A percentile compares a stretch with the other conserved stretches of the same genome.
These are phyloP conservation scores for Hysterium pulicare DNA, from an alignment of 2,329 filamentous ascomycete genomes.

Conservation along the genomic window DNA sequence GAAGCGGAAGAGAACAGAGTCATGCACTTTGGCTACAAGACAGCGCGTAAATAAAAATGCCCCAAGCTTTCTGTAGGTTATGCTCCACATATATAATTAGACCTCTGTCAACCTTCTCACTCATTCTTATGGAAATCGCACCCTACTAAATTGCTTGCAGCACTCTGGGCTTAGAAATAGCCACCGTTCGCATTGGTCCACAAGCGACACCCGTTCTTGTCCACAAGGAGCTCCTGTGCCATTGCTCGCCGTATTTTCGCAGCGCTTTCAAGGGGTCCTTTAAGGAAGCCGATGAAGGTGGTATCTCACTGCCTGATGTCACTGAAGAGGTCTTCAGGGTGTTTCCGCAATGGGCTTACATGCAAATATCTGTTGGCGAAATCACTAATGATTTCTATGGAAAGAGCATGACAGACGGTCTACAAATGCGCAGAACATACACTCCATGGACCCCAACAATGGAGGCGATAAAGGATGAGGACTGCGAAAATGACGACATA, in stretches of 20 bases:
- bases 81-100: neutral
- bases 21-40: neutral
- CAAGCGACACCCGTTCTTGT: constrained; percentile 5
- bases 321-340: constrained; percentile 9
- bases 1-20: neutral
- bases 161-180: constrained; percentile 10
- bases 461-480: neutral
- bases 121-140: neutral
- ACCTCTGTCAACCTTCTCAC: neutral
- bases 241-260: constrained; percentile 5
- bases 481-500: neutral
- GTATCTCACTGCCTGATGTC: constrained; percentile 7
- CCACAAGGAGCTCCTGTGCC: constrained; percentile 11
- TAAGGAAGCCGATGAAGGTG: constrained; percentile 5
- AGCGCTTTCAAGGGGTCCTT: constrained; percentile 11
- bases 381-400: neutral
- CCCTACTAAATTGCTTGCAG: neutral
- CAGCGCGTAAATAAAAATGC: neutral
- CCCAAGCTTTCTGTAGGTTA: neutral
- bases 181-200: constrained; percentile 10
- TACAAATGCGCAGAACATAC: too few relatives aligned
- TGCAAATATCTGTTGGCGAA: neutral
- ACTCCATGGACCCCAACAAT: too few relatives aligned
- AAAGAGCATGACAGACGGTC: too few relatives aligned
- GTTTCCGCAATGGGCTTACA: constrained; percentile 11